Conservation (phyloP, 129 eudicot species). For the Mikania micrantha region DNA sequence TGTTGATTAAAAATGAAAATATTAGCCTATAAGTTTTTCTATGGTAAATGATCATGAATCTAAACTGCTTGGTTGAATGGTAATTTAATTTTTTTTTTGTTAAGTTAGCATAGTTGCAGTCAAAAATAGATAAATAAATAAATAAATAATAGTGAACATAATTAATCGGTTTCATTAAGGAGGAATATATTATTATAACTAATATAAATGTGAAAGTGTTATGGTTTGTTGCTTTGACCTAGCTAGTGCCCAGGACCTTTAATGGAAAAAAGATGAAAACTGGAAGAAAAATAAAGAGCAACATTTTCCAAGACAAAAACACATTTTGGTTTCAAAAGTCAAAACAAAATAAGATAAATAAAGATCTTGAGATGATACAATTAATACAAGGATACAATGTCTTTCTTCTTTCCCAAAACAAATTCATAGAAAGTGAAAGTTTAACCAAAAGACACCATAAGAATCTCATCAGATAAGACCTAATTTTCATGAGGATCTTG, state of each 20-base stretch:
- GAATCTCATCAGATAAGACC: background rate
- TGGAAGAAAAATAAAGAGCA: conserved; percentile 8
- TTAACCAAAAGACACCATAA: conserved; percentile 6
- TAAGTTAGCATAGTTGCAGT: too few species aligned
- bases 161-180: background rate
- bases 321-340: conserved; percentile 5
- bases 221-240: conserved; percentile 4
- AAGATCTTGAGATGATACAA: background rate
- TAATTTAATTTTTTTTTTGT: too few species aligned
- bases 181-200: background rate
- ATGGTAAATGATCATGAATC: too few species aligned
- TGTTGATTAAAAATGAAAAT: too few species aligned
- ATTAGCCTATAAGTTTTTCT: too few species aligned
- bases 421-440: background rate
- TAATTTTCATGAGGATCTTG: conserved; percentile 27
- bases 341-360: background rate
- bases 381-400: background rate
- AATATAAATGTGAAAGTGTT: background rate
- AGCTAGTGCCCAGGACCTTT: conserved; percentile 13
- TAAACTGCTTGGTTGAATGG: background rate
- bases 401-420: conserved; percentile 11
- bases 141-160: too few species aligned
- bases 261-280: conserved; percentile 1
- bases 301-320: conserved; percentile 2
- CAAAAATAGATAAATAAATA: too few species aligned